Evolutionary conservation across 805 yeast genomes (phyloP), one percentile per base, ranked within the genome.

Genomic region (Candida qinlingensis): DNA sequence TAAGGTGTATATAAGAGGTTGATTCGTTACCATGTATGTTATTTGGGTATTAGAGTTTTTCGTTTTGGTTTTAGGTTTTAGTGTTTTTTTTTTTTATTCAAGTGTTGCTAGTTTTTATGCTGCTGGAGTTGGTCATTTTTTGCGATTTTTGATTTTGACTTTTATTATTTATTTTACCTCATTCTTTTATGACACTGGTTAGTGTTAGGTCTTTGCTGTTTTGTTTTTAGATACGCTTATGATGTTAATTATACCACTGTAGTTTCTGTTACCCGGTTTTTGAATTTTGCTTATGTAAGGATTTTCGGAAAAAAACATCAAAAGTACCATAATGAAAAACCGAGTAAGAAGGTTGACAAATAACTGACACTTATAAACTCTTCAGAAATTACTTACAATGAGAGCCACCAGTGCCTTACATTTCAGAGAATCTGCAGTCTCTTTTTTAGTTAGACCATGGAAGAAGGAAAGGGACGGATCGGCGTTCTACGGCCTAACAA

Each of bases 361-460:
- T 19, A 19, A 19, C 19, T 19, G 19, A 19, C 19, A 19, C 19
- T 19, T 19, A 19, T 19, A 19, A 19, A 19, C 19, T 19, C 19
- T 19, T 19, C 19, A 27, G 29, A 44, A 31, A 27, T 12, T 25
- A 37, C 13, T 4, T 13, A n/a, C 25, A 36, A 60, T 81, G 87
- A 80, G 70, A 70, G 74, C 77, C 28, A 67, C 83, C 13, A 59
- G 64, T 35, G 64, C 73, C 4, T 66, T 71, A 34, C 62, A 64
- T 34, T 81, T 82, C 61, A 80, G 74, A 45, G 69, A 70, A 48
- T 69, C 83, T 4, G 62, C 73, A 6, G 55, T 62, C 6, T 47
- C 76, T 27, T 72, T 71, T 44, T 76, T 91, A 49, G 79, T 85
- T 53, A 79, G 95, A 56, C 97, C 97, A 39, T 90, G 97, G 97